phyloP scores from a whole-genome alignment of 352 stramenopile species.

The Pythium phragmitis region DNA sequence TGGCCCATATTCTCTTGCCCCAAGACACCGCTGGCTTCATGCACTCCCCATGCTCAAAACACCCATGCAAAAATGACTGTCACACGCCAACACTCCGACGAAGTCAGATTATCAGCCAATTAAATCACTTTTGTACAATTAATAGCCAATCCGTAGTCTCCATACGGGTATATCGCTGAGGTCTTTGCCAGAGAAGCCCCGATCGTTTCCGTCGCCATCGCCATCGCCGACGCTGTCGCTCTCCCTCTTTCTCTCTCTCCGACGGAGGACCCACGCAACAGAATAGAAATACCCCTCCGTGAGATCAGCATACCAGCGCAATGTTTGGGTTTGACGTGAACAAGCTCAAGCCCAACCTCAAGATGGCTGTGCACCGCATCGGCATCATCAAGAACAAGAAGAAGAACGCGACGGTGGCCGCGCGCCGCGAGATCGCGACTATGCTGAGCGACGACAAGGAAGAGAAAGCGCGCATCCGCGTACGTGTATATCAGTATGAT shows the following conservation, averaged over 20 bases:
- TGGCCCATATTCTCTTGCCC: no score
- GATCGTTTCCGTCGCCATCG: background rate
- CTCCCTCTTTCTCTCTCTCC: background rate
- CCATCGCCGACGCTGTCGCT: no score
- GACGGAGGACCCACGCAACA: background rate
- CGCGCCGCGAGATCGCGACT: slow-evolving; percentile 72
- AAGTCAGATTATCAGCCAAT: slow-evolving; percentile 17
- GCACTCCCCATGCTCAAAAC: background rate
- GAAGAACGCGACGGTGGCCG: slow-evolving; percentile 69
- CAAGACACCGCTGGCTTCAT: no score
- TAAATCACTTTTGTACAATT: background rate
- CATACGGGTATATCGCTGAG: background rate
- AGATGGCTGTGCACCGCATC: slow-evolving; percentile 92
- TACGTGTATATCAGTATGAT: slow-evolving; percentile 34
- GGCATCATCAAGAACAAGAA: slow-evolving; percentile 93
- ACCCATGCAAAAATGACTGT: slow-evolving; percentile 26
- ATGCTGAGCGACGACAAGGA: slow-evolving; percentile 88
- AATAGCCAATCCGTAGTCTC: slow-evolving; percentile 16
- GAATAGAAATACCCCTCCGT: background rate
- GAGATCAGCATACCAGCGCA: background rate
- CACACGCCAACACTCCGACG: slow-evolving; percentile 23
- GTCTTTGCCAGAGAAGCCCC: background rate
- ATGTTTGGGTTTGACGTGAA: slow-evolving; percentile 92
- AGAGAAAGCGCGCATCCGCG: slow-evolving; percentile 93
- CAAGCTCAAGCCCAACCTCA: slow-evolving; percentile 91